Percentiles rank a stretch among this genome's conserved stretches.
Evolutionary conservation across 306 rosid genomes (phyloP).

Genomic region (Begonia masoniana): DNA sequence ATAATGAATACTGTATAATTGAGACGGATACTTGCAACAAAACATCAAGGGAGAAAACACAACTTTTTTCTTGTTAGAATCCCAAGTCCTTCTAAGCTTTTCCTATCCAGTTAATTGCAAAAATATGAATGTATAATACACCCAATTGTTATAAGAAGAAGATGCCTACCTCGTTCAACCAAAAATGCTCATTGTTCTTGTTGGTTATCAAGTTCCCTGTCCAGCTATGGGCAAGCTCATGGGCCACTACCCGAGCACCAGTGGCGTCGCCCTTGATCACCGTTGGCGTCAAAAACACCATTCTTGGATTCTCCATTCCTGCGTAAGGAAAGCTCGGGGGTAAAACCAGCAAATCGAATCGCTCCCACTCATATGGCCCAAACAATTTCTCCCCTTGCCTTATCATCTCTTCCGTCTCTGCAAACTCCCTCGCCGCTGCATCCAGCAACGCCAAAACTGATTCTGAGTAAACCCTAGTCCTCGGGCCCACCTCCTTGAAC

Average conservation of each 20-base stretch:
- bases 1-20: too few species aligned
- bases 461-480: conserved; percentile 82
- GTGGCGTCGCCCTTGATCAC: conserved; percentile 75
- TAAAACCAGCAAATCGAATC: conserved; percentile 77
- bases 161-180: conserved; percentile 78
- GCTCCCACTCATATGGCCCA: conserved; percentile 74
- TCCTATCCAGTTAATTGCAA: too few species aligned
- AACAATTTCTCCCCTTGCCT: conserved; percentile 69
- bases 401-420: conserved; percentile 72
- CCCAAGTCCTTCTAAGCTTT: too few species aligned
- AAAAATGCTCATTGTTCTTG: conserved; percentile 80
- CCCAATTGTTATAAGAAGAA: too few species aligned
- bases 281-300: conserved; percentile 90
- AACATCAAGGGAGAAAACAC: too few species aligned
- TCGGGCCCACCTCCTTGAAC: conserved; percentile 67
- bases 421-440: conserved; percentile 63
- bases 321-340: conserved; percentile 92
- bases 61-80: too few species aligned
- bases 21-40: too few species aligned
- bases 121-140: too few species aligned
- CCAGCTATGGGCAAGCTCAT: conserved; percentile 95
- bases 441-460: conserved; percentile 39
- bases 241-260: conserved; percentile 90
- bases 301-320: conserved; percentile 96
- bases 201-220: conserved; percentile 93